These are phyloP conservation scores for Microstegium vimineum DNA, from an alignment of 176 grass and related monocot genomes.

Conservation along the genomic window DNA sequence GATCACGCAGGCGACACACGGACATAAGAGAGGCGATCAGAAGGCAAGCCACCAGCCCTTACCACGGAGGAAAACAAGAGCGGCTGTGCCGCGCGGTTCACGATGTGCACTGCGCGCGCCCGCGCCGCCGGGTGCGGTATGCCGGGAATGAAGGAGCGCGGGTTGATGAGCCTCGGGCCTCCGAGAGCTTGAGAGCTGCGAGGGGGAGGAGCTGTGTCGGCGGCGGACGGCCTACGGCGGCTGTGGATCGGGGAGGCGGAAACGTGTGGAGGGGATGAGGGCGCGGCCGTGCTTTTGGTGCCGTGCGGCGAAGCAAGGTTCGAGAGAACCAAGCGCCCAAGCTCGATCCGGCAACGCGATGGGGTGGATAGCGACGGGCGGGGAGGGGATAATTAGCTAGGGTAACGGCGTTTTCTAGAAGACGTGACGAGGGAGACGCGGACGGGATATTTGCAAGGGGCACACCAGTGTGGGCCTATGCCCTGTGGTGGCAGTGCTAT, in stretches of 20 bases:
- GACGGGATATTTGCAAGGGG: background rate
- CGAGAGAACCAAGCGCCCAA: conserved; percentile 33
- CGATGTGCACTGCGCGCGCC: background rate
- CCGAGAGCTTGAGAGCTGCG: background rate
- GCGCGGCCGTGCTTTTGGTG: conserved; percentile 11
- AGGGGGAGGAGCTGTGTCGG: background rate
- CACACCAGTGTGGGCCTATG: background rate
- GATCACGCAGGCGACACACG: background rate
- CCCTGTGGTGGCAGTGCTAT: background rate
- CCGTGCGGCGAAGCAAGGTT: conserved; percentile 41
- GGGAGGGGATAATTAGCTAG: conserved; percentile 18
- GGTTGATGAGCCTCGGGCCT: background rate
- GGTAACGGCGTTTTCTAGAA: conserved; percentile 38
- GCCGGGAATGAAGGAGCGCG: background rate
- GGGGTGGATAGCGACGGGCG: conserved; percentile 6
- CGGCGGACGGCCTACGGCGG: background rate
- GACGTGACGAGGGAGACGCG: background rate
- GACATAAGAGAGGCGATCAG: background rate
- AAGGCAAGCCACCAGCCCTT: background rate
- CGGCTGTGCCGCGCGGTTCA: background rate
- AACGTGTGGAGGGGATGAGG: conserved; percentile 42
- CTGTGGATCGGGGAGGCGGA: conserved; percentile 11
- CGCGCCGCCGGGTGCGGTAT: background rate
- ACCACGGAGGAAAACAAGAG: background rate
- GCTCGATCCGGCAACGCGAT: conserved; percentile 25